phyloP scores from a whole-genome alignment of 257 asterid genomes.

The Fraxinus quadrangulata region DNA sequence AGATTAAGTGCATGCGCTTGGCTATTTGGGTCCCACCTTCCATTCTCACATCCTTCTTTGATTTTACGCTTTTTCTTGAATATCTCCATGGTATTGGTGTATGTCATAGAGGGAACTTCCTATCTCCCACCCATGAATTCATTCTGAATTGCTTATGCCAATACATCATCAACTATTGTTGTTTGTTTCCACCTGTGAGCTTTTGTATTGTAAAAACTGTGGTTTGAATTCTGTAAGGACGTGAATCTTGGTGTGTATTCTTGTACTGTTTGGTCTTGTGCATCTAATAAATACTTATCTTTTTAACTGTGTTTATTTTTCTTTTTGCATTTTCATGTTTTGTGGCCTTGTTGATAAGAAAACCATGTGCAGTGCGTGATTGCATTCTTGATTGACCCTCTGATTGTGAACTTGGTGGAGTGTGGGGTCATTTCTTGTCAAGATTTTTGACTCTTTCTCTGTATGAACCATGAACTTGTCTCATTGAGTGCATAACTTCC shows the following conservation, averaged over 20 bases:
- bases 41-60: slow-evolving; percentile 40
- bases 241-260: slow-evolving; percentile 23
- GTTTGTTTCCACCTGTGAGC: slow-evolving; percentile 38
- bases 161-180: slow-evolving; percentile 42
- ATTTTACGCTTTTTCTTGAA: slow-evolving; percentile 33
- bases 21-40: slow-evolving; percentile 59
- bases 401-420: slow-evolving; percentile 18
- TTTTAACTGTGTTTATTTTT: background rate
- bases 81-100: slow-evolving; percentile 29
- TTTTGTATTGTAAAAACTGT: slow-evolving; percentile 28
- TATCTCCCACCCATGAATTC: slow-evolving; percentile 19
- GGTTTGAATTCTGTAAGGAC: slow-evolving; percentile 14
- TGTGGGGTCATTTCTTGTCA: slow-evolving; percentile 24
- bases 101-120: slow-evolving; percentile 18
- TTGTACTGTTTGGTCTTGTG: slow-evolving; percentile 37
- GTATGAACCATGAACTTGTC: background rate
- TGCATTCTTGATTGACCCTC: slow-evolving; percentile 12
- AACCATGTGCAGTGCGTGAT: slow-evolving; percentile 30
- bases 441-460: background rate
- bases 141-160: slow-evolving; percentile 35
- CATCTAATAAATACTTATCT: slow-evolving; percentile 29
- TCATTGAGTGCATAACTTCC: background rate
- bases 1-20: slow-evolving; percentile 77
- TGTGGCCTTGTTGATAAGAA: slow-evolving; percentile 23
- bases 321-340: slow-evolving; percentile 12